Evolutionary conservation across 164 flowering plant genomes (phyloP), one percentile per base, ranked within the genome.

Genomic region (Amborella trichopoda): DNA sequence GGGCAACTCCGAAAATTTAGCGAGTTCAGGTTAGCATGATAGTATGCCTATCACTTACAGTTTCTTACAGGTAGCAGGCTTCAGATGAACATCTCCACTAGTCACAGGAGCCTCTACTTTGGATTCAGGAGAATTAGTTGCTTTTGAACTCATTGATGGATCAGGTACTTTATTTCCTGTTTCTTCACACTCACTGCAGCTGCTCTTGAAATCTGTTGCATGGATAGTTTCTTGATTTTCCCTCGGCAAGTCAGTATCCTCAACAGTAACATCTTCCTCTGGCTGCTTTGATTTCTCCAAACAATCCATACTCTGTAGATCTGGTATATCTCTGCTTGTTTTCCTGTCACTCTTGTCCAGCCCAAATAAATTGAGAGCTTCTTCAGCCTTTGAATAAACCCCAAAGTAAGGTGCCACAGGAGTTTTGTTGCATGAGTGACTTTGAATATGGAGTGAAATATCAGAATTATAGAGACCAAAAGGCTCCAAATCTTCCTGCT

Each of bases 31-130:
- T n/a, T n/a, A n/a, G n/a, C n/a, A n/a, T n/a, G n/a, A n/a, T n/a
- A n/a, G n/a, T n/a, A n/a, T n/a, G n/a, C n/a, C n/a, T n/a, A n/a
- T n/a, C n/a, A n/a, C n/a, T n/a, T n/a, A n/a, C n/a, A n/a, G n/a
- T n/a, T 53, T 40, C n/a, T 30, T 23, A 43, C 19, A 46, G 36
- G 40, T 47, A 47, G 50, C 50, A 40, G 23, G 23, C 57, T 43
- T 56, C 21, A 43, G 52, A 24, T 61, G 32, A 8, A 44, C 61
- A 48, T 50, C 59, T 37, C 23, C 50, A 23, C 28, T 53, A 28
- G 50, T 43, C 18, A 66, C 50, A 33, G 55, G 61, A 36, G 44
- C 27, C 42, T 61, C 70, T 50, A 66, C 75, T 28, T 47, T 58
- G 44, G 21, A 37, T 20, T 68, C 68, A 28, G 60, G 25, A 45